phyloP scores from a whole-genome alignment of 1,284 basidiomycete genomes.

The Coniferiporia sulphurascens region DNA sequence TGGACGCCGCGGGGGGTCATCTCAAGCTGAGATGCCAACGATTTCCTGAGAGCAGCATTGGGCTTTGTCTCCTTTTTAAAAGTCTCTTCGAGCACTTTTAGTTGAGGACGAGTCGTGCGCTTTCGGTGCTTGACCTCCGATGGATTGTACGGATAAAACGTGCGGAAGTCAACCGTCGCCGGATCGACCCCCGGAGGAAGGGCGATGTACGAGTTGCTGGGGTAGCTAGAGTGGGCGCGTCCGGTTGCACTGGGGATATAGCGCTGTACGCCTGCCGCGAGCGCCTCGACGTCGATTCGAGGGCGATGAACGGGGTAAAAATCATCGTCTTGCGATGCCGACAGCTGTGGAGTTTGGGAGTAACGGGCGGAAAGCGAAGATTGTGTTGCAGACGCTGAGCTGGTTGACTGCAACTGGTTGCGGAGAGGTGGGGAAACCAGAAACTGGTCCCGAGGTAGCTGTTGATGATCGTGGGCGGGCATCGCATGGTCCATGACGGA shows the following conservation, averaged over 20 bases:
- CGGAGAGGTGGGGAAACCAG: not conserved
- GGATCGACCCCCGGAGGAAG: conserved; percentile 57
- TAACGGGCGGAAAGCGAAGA: not conserved
- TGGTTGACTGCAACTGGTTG: not conserved
- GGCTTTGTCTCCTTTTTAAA: conserved; percentile 88
- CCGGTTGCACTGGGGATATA: conserved; percentile 8
- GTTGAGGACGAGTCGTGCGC: conserved; percentile 77
- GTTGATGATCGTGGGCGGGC: not conserved
- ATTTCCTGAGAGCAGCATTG: conserved; percentile 73
- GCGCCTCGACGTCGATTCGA: conserved; percentile 14
- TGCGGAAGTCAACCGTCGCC: conserved; percentile 54
- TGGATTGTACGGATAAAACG: conserved; percentile 80
- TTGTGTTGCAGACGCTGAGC: not conserved
- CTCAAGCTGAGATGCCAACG: conserved; percentile 74
- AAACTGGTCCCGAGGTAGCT: not conserved
- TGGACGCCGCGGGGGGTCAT: conserved; percentile 94
- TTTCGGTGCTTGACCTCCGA: conserved; percentile 90
- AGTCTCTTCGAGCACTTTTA: conserved; percentile 80
- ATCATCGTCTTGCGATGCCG: not conserved
- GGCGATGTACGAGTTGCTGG: conserved; percentile 38
- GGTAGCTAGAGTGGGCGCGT: conserved; percentile 8
- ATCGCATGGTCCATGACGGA: conserved; percentile 7
- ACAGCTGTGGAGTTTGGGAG: not conserved
- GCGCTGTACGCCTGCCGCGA: conserved; percentile 16
- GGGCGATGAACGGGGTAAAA: conserved; percentile 2